These are phyloP conservation scores for Anethum foeniculum DNA, from an alignment of 140 eudicot species.

Conservation along the genomic window DNA sequence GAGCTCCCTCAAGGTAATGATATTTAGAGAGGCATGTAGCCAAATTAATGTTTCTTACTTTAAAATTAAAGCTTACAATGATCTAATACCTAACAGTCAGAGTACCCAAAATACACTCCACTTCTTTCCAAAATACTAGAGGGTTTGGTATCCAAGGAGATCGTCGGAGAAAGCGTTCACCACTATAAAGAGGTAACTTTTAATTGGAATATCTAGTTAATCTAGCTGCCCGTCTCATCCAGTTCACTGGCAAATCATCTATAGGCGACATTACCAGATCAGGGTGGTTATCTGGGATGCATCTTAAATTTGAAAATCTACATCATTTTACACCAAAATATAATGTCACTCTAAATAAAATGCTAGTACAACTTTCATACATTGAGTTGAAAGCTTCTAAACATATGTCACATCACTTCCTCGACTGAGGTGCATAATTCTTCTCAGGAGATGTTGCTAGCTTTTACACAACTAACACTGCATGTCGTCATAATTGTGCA, in stretches of 20 bases:
- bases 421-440: background rate
- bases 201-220: background rate
- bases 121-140: conserved; percentile 85
- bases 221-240: background rate
- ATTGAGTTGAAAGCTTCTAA: background rate
- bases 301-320: background rate
- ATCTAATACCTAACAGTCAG: conserved; percentile 49
- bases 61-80: background rate
- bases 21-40: background rate
- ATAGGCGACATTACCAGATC: background rate
- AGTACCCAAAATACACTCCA: conserved; percentile 85
- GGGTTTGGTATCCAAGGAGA: conserved; percentile 53
- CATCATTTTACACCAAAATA: background rate
- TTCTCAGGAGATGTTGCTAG: background rate
- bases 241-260: background rate
- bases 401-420: background rate
- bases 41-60: background rate
- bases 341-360: background rate
- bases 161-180: conserved; percentile 47
- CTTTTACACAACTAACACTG: background rate
- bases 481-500: conserved; percentile 20
- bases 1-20: conserved; percentile 57
- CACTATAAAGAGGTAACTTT: conserved; percentile 70
- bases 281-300: background rate
- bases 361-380: background rate